Evolutionary conservation across 1,284 basidiomycete species (phyloP), one percentile per base, ranked within the genome.

Genomic region (Moesziomyces parantarcticus): DNA sequence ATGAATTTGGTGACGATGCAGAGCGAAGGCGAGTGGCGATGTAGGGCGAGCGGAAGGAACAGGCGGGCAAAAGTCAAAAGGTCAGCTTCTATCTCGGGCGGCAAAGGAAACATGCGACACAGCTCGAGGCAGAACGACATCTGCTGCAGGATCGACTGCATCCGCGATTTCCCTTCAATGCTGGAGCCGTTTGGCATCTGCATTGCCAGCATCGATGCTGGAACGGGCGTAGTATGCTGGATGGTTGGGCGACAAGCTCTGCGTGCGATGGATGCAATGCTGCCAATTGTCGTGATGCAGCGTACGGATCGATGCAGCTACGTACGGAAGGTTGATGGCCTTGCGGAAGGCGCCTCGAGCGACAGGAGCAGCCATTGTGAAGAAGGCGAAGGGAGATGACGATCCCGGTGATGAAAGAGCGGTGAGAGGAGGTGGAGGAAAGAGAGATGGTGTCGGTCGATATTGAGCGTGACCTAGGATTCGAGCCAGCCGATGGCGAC

Each of bases 241-340:
- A 32, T 32, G 29, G 29, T 32, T 3, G 29, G 4, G 29, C 10
- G 13, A 2, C 29, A 0, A 9, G 29, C 29, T 32, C 29, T 32
- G 29, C 29, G 29, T 32, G 29, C 29, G 26, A 29, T 29, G 26
- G 23, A 34, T 56, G 57, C 45, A n/a, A 44, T 25, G 36, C 32
- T 34, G 48, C 6, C 20, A 16, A 39, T 21, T 3, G 36, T 39
- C 7, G 36, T 1, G 7, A 2, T 39, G 36, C 16, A 39, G 36
- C 36, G 36, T 39, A 18, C 36, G 42, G 21, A 29, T 46, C 21
- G 21, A 29, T 21, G 32, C 20, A 3, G 50, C 51, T 51, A 77
- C 76, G 57, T 67, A 77, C 76, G 92, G 86, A 80, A 96, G 87
- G 86, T 90, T 93, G 84, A 93, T 86, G 75, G 90, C 90, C 71